These are phyloP conservation scores for Clonostachys byssicola DNA, from an alignment of 2,329 filamentous ascomycete genomes.

Conservation along the genomic window DNA sequence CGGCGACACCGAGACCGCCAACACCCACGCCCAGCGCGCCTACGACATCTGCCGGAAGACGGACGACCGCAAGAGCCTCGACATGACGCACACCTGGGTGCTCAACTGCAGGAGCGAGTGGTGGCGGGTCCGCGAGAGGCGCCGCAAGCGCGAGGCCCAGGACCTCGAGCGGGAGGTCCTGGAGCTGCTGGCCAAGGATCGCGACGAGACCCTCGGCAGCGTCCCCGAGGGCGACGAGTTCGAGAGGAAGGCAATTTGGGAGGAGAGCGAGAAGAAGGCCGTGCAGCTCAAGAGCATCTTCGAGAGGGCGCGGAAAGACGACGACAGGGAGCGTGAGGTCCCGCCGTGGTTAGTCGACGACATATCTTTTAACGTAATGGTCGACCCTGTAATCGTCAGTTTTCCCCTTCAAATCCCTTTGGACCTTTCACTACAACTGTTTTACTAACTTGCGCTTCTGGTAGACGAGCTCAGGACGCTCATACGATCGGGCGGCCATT, in stretches of 20 bases:
- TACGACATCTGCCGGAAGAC: conserved; percentile 62
- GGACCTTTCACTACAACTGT: not conserved
- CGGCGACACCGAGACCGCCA: conserved; percentile 60
- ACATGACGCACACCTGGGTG: conserved; percentile 69
- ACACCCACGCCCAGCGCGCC: conserved; percentile 65
- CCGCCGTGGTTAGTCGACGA: conserved; percentile 77
- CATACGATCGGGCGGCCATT: conserved; percentile 83
- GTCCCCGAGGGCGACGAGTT: conserved; percentile 33
- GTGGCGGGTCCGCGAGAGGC: conserved; percentile 73
- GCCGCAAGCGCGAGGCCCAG: conserved; percentile 48
- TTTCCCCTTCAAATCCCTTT: not conserved
- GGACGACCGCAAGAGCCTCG: conserved; percentile 61
- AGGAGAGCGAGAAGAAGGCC: conserved; percentile 43
- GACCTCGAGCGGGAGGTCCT: conserved; percentile 59
- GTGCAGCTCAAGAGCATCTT: conserved; percentile 41
- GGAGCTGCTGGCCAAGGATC: conserved; percentile 40
- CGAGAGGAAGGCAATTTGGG: conserved; percentile 40
- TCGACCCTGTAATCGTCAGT: conserved; percentile 60
- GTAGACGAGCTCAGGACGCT: conserved; percentile 79
- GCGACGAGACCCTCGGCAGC: conserved; percentile 31
- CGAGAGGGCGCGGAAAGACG: conserved; percentile 39
- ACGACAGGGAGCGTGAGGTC: conserved; percentile 50
- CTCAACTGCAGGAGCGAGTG: conserved; percentile 78
- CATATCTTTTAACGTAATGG: conserved; percentile 70
- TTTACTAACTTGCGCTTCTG: not conserved